These are phyloP conservation scores for Waitea zeae DNA, from an alignment of 1,284 basidiomycete species.

Conservation along the genomic window DNA sequence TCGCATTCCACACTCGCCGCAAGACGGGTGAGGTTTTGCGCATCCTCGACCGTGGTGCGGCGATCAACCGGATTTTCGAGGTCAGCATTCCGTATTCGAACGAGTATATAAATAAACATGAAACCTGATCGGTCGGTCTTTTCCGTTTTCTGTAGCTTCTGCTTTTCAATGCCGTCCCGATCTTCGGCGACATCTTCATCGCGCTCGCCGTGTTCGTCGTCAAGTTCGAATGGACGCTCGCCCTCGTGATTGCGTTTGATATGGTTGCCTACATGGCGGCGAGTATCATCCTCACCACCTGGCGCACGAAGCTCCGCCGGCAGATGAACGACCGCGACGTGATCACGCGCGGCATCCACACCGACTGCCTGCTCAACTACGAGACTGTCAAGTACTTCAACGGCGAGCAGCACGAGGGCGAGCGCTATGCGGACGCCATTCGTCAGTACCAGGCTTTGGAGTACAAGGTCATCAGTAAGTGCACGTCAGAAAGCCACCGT, in stretches of 20 bases:
- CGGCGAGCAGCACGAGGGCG: conserved; percentile 66
- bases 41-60: conserved; percentile 46
- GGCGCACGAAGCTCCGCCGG: conserved; percentile 54
- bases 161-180: conserved; percentile 68
- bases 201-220: conserved; percentile 50
- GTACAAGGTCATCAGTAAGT: conserved; percentile 54
- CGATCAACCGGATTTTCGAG: conserved; percentile 31
- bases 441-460: conserved; percentile 63
- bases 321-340: conserved; percentile 67
- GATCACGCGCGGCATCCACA: conserved; percentile 60
- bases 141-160: conserved; percentile 41
- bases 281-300: conserved; percentile 49
- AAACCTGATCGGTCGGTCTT: conserved; percentile 3
- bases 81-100: conserved; percentile 7
- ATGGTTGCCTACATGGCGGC: conserved; percentile 58
- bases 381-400: conserved; percentile 79
- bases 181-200: conserved; percentile 59
- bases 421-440: conserved; percentile 58
- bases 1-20: conserved; percentile 69
- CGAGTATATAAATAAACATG: neutral
- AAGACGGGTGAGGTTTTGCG: conserved; percentile 51
- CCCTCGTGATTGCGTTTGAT: conserved; percentile 55
- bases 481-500: neutral
- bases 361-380: conserved; percentile 67
- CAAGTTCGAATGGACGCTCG: conserved; percentile 52